These are phyloP conservation scores for Litsea cubeba DNA, from an alignment of 164 flowering plant species.

Conservation along the genomic window DNA sequence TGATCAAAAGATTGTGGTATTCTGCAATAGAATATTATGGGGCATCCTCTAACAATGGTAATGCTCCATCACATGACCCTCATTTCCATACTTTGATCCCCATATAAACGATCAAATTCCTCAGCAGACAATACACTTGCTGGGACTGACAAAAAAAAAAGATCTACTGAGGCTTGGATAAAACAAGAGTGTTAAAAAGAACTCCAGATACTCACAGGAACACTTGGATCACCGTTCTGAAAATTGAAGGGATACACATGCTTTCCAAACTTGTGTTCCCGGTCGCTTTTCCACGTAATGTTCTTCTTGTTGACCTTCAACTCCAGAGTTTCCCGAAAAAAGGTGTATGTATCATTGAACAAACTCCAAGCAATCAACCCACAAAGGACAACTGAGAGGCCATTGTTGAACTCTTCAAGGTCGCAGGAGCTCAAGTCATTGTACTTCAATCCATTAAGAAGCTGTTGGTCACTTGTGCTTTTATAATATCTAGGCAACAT, in stretches of 20 bases:
- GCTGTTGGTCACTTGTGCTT: conserved; percentile 65
- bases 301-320: conserved; percentile 56
- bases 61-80: no score
- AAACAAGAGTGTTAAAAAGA: no score
- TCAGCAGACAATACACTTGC: no score
- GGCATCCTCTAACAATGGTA: no score
- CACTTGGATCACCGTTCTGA: conserved; percentile 60
- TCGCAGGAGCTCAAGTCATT: conserved; percentile 53
- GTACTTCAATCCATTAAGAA: conserved; percentile 49
- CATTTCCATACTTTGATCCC: no score
- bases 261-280: conserved; percentile 77
- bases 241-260: conserved; percentile 76
- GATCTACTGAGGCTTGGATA: no score
- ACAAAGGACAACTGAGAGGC: conserved; percentile 77
- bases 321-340: conserved; percentile 31
- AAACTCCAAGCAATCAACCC: conserved; percentile 86
- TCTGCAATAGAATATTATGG: no score
- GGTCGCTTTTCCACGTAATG: conserved; percentile 85
- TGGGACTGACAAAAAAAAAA: no score
- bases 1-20: no score
- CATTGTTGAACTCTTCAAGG: conserved; percentile 52
- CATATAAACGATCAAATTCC: no score
- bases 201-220: conserved; percentile 56
- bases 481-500: conserved; percentile 24
- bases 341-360: conserved; percentile 68